Evolutionary conservation across 495 filamentous ascomycete species (phyloP), one percentile per base, ranked within the genome.

Genomic region (Aspergillus mulundensis): DNA sequence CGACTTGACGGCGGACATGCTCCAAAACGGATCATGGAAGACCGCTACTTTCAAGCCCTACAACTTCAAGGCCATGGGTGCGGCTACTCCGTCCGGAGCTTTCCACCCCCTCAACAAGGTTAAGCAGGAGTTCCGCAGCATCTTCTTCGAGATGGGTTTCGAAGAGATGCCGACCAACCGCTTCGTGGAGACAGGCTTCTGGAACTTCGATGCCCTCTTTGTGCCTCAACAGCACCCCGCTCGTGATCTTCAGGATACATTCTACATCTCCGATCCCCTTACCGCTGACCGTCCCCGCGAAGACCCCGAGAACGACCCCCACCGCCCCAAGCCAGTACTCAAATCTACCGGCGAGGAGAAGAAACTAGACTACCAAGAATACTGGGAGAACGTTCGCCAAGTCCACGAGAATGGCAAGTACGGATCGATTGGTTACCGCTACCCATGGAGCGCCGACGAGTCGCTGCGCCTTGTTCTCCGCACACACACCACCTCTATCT

Each of bases 141-240:
- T 97, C 70, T 97, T 97, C 84, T 98, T 98, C 72, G 91, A 95
- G 44, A 79, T 79, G 76, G 76, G 76, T 32, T 79, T 79, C 64
- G 72, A 75, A 66, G 77, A 78, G 50, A 71, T 70, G 72, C 69
- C 73, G 18, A 77, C 71, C 59, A 74, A 73, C 62, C 86, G 86
- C 63, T 94, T 85, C 68, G 91, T 97, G 56, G 94, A 98, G 77
- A 92, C 90, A 19, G 92, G 92, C 38, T 96, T 97, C 85, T 98
- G 93, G 88, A 97, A 97, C 73, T 97, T 97, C 70, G 94, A 97
- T 62, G 85, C 91, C 40, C 91, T 98, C 54, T 97, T 91, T 75
- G 91, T 98, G 20, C 92, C 92, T 23, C 94, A 98, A 73, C 93
- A 97, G 80, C 94, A 97, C 70, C 94, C 93, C 30, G 92, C 94